phyloP scores from a whole-genome alignment of 2,329 filamentous ascomycete species.

The Fusarium hainanense region DNA sequence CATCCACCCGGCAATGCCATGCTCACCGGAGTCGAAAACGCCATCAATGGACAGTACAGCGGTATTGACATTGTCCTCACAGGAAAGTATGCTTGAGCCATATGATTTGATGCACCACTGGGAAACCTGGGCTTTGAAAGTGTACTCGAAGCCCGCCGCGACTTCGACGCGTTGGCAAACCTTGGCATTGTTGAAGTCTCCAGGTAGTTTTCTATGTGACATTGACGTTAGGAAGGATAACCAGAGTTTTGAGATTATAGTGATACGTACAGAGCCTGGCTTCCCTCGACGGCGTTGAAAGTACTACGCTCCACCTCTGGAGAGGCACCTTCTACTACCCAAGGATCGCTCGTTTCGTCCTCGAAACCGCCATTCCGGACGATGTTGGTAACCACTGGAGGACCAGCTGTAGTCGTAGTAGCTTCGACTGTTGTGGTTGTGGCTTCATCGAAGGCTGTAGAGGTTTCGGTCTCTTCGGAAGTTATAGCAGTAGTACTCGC shows the following conservation, averaged over 20 bases:
- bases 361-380: not conserved
- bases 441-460: not conserved
- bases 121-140: not conserved
- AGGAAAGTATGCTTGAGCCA: accelerated
- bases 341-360: not conserved
- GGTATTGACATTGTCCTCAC: not conserved
- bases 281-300: not conserved
- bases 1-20: accelerated
- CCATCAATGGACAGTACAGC: not conserved
- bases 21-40: accelerated
- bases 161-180: not conserved
- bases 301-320: too few species aligned
- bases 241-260: accelerated
- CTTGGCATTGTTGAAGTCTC: not conserved
- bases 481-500: too few species aligned
- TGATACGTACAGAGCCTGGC: not conserved
- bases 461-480: not conserved
- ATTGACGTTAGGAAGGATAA: not conserved
- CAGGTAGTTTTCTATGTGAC: accelerated
- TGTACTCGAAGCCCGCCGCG: not conserved
- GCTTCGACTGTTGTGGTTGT: not conserved
- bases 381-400: not conserved
- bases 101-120: not conserved
- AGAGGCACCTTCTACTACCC: not conserved
- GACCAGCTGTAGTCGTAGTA: not conserved